Percentiles rank a stretch among this genome's conserved stretches.
Evolutionary conservation across 2,329 filamentous ascomycete species (phyloP).

Genomic region (Pestalotiopsis sp.): DNA sequence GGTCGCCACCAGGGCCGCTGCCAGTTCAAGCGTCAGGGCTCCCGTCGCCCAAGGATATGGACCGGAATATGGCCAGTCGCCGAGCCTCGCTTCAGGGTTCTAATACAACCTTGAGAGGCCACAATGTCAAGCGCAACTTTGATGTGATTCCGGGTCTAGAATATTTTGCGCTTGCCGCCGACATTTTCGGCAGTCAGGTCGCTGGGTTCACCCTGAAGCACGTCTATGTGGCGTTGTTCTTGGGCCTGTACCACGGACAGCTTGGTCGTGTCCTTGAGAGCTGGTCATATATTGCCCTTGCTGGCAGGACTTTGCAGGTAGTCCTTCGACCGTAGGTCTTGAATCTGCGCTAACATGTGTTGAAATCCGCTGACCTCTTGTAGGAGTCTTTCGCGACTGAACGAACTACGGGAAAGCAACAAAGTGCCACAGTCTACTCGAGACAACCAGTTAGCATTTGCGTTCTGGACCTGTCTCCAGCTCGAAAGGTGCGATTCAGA

Average conservation of each 20-base stretch:
- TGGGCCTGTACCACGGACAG: constrained; percentile 87
- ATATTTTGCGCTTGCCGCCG: constrained; percentile 84
- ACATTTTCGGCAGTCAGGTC: constrained; percentile 81
- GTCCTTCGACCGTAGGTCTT: constrained; percentile 72
- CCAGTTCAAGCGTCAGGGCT: constrained; percentile 52
- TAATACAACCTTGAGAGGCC: constrained; percentile 26
- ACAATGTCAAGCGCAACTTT: constrained; percentile 60
- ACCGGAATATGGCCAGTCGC: constrained; percentile 46
- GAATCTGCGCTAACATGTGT: neutral
- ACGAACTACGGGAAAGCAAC: constrained; percentile 37
- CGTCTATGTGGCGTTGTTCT: constrained; percentile 82
- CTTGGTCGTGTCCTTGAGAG: constrained; percentile 86
- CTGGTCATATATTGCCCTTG: constrained; percentile 62
- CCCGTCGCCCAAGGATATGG: constrained; percentile 54
- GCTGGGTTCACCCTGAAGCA: constrained; percentile 80
- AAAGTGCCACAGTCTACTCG: constrained; percentile 38
- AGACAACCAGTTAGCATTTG: constrained; percentile 70
- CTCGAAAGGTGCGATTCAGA: constrained; percentile 71
- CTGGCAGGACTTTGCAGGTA: constrained; percentile 63
- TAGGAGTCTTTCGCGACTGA: constrained; percentile 53
- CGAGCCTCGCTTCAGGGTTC: constrained; percentile 53
- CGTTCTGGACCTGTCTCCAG: constrained; percentile 93
- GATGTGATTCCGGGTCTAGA: constrained; percentile 87
- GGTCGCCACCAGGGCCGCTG: constrained; percentile 52
- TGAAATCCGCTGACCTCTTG: neutral